phyloP scores from a whole-genome alignment of 371 early-diverging fungal genomes.

The Rhizopus arrhizus region DNA sequence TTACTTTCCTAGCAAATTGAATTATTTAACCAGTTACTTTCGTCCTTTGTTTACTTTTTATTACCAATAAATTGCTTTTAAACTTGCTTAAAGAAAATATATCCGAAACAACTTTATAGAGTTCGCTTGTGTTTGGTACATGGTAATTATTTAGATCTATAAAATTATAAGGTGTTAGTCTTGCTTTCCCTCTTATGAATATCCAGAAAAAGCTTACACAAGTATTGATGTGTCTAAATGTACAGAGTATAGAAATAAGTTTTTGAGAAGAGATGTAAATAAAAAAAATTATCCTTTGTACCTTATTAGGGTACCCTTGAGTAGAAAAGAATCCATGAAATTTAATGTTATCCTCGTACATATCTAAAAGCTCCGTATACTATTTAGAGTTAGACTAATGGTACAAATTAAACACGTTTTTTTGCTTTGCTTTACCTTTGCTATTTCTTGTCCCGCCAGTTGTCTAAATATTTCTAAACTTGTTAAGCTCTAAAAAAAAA shows the following conservation, averaged over 20 bases:
- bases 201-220: conserved; percentile 35
- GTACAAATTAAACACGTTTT: neutral
- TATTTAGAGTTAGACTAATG: conserved; percentile 10
- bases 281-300: conserved; percentile 4
- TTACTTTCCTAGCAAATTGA: conserved; percentile 7
- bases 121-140: conserved; percentile 30
- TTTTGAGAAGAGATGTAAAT: neutral
- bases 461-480: conserved; percentile 37
- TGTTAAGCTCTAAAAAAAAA: conserved; percentile 22
- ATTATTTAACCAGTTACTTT: too few species aligned
- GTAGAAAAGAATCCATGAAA: conserved; percentile 48
- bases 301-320: conserved; percentile 53
- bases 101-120: conserved; percentile 46
- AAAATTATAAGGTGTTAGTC: neutral
- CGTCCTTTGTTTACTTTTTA: too few species aligned
- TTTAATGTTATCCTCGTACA: conserved; percentile 24
- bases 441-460: conserved; percentile 33
- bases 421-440: conserved; percentile 25
- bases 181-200: neutral
- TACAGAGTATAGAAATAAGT: conserved; percentile 6
- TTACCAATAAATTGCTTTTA: too few species aligned
- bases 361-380: conserved; percentile 29
- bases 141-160: conserved; percentile 56
- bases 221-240: conserved; percentile 42
- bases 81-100: conserved; percentile 27